A percentile compares a stretch with the other conserved stretches of the same genome.
These are phyloP conservation scores for Xylaria sp. DNA, from an alignment of 2,329 filamentous ascomycete species.

Conservation along the genomic window DNA sequence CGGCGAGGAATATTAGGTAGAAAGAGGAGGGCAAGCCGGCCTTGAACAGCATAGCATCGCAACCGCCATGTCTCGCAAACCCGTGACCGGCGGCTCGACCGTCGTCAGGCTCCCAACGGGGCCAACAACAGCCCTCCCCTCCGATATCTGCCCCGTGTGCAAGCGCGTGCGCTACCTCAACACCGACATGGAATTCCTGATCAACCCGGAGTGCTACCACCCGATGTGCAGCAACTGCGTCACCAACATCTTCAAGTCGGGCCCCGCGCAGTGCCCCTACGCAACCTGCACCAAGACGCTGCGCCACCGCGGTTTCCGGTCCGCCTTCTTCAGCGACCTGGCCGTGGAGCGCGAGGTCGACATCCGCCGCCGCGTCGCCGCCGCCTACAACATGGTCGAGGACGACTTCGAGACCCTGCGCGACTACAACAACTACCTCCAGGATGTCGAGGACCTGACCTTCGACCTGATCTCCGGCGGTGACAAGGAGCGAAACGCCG, in stretches of 20 bases:
- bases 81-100: constrained; percentile 40
- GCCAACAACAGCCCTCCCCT: constrained; percentile 48
- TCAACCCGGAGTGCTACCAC: constrained; percentile 99
- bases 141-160: constrained; percentile 95
- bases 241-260: constrained; percentile 90
- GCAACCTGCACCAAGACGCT: constrained; percentile 89
- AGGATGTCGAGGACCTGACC: constrained; percentile 89
- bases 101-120: constrained; percentile 32
- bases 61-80: constrained; percentile 54
- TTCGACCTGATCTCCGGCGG: constrained; percentile 84
- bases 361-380: constrained; percentile 81
- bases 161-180: constrained; percentile 97
- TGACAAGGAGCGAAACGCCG: constrained; percentile 67
- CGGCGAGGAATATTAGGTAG: background rate
- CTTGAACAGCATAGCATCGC: background rate
- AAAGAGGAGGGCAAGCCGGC: constrained; percentile 12
- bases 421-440: constrained; percentile 93
- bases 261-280: constrained; percentile 92
- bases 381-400: constrained; percentile 86
- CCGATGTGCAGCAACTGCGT: constrained; percentile 98
- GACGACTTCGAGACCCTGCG: constrained; percentile 89
- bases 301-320: constrained; percentile 83
- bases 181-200: constrained; percentile 90
- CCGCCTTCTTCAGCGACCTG: constrained; percentile 90
- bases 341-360: constrained; percentile 93